phyloP scores from a whole-genome alignment of 352 stramenopile genomes.

The Globisporangium orthogonon region DNA sequence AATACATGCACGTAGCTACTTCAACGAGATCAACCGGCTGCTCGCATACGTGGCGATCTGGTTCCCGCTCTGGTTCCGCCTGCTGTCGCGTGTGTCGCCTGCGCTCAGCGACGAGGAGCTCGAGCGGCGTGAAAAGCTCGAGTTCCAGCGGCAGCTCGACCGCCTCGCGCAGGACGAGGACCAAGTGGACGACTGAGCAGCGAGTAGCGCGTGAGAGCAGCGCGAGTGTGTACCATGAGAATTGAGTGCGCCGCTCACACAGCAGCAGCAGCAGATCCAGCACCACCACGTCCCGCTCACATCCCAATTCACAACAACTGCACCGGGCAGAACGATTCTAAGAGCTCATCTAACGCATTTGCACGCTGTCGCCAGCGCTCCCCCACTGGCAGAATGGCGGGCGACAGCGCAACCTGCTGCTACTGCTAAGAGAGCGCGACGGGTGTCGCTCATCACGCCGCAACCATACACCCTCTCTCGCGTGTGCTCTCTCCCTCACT shows the following conservation, averaged over 20 bases:
- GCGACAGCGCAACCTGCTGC: neutral
- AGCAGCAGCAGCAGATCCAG: neutral
- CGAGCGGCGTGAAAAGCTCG: conserved; percentile 32
- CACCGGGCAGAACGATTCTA: neutral
- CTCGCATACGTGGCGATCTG: conserved; percentile 78
- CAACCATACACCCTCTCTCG: too few relatives aligned
- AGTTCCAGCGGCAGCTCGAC: conserved; percentile 50
- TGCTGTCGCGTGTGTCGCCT: conserved; percentile 62
- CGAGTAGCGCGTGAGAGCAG: neutral
- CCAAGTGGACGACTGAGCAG: conserved; percentile 24
- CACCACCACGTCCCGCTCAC: neutral
- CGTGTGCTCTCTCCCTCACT: conserved; percentile 18
- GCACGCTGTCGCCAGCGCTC: too few relatives aligned
- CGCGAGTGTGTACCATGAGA: neutral
- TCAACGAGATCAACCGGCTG: conserved; percentile 59
- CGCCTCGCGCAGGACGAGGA: conserved; percentile 31
- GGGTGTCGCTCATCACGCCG: neutral
- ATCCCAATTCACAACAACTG: too few relatives aligned
- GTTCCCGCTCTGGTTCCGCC: conserved; percentile 73
- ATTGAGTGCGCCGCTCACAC: neutral
- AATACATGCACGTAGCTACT: conserved; percentile 32
- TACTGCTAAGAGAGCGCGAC: neutral
- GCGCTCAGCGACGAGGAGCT: conserved; percentile 51
- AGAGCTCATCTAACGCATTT: conserved; percentile 2
- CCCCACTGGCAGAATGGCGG: too few relatives aligned